phyloP scores from a whole-genome alignment of 257 asterid genomes.

The Solanum neorickii region DNA sequence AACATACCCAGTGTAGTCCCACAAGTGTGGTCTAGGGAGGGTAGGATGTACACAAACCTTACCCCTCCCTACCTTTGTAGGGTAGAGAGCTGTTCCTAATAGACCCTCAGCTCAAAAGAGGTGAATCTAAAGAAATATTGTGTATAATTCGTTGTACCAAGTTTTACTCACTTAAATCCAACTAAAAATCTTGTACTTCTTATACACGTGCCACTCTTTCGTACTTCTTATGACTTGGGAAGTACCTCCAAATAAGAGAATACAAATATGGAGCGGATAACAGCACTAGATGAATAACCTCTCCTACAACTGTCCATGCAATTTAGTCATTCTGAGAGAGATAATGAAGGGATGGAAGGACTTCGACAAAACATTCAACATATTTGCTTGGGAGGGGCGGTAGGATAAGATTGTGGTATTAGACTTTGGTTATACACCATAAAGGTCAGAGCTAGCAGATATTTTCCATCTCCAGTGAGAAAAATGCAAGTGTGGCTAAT shows the following conservation, averaged over 20 bases:
- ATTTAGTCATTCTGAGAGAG: background rate
- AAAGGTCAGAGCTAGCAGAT: background rate
- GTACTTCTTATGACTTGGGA: no score
- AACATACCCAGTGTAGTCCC: background rate
- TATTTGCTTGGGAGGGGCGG: background rate
- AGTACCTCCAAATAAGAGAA: background rate
- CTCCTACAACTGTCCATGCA: background rate
- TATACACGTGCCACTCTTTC: no score
- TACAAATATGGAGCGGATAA: background rate
- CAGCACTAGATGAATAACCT: background rate
- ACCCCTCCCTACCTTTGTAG: background rate
- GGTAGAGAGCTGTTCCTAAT: fast-evolving
- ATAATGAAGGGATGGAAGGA: background rate
- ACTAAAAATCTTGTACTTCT: background rate
- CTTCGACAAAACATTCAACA: background rate
- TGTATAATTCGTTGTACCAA: background rate
- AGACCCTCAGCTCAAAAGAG: background rate
- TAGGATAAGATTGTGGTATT: background rate
- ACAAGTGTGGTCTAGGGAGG: background rate
- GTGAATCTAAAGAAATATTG: background rate
- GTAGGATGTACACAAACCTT: background rate
- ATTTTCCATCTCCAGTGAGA: background rate
- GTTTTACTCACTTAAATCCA: background rate
- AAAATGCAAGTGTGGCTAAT: background rate
- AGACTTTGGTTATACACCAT: background rate